Base-by-base conservation (phyloP, 805 yeast genomes). In the Saccharomyces paradoxus region DNA sequence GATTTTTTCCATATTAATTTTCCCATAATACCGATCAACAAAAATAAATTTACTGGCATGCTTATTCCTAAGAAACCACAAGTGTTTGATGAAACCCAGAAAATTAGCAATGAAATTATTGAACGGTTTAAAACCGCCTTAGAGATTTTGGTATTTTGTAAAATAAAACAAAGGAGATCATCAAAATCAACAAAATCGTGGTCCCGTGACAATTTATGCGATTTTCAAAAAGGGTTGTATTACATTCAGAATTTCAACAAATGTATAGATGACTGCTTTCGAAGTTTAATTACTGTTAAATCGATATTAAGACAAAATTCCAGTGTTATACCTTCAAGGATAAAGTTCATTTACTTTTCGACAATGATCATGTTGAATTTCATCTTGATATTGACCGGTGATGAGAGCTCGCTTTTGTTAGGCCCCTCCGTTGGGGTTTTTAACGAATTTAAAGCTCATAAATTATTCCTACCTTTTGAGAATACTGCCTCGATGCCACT, bases 1-100 rank as follows among this genome's bases (percentile, higher is more conserved):
- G n/a, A 46, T 4, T 48, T 24, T 46, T 51, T 30, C 48, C 44
- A 48, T 48, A 48, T 24, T 32, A 14, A 48, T 48, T 48, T 48
- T 31, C 44, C 44, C 9, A 17, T 37, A 37, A 21, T 37, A 37
- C 44, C 44, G 6, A 37, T 37, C 10, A 17, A 10, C 24, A 17
- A 37, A 9, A 37, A 12, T n/a, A 37, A 37, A 37, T 17, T 37
- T 10, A 37, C 22, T 2, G 22, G 13, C 24, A 17, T 37, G 44
- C 17, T 37, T 21, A 12, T 8, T 21, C 12, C 44, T 4, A 10
- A n/a, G 10, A 17, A 17, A 4, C 44, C 22, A 17, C 22, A 17
- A 4, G 22, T 17, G 7, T 3, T 17, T 17, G 22, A 37, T 17
- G 24, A 37, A 17, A n/a, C 9, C 24, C 9, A 6, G 2, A 4